Base-by-base conservation (phyloP, 768 basidiomycete species). In the Leucocoprinus leucothites region DNA sequence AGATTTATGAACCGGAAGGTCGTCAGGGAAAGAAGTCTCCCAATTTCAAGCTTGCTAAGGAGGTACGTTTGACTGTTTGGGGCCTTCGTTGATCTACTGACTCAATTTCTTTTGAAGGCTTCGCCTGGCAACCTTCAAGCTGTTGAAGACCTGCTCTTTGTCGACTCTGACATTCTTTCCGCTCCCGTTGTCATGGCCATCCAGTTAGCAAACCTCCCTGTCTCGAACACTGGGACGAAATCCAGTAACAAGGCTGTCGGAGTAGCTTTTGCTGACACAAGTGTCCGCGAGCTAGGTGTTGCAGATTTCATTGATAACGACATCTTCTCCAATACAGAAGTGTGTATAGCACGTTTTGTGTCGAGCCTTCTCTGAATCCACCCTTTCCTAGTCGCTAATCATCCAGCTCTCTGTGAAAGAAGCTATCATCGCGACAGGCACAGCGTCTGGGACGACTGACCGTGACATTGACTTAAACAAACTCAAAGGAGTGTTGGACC, bases 381-480 rank as follows among this genome's bases (percentile, higher is more conserved):
- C 13, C 19, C 26, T 26, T 2, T 31, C 18, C 7, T 63, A 98
- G 96, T 94, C 94, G 1, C 80, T 98, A 31, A 74, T 98, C 34
- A 98, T 98, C 57, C 97, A 99, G 67, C 81, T 98, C 1, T 94
- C 93, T 0, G 91, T 94, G n/a, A 98, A 98, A 67, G 97, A 99
- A 69, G 94, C 93, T 2, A 79, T 98, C 51, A 75, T 98, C 40
- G 77, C 89, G 1, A 83, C 82, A 0, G 87, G 87, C n/a, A 88
- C 89, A 4, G 72, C 74, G 0, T 79, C 83, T 36, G 89, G 87
- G 0, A 84, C 74, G 1, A 88, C 88, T 0, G 88, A 91, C 65
- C 82, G 88, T 22, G 94, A 98, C 64, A 75, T 94, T 52, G 96
- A 98, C 60, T 72, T 97, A 34, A 85, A 86, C 60, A 97, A 96